Percentiles rank a stretch among this genome's conserved stretches.
phyloP scores from a whole-genome alignment of 1,284 basidiomycete genomes.

The Coniophora puteana region DNA sequence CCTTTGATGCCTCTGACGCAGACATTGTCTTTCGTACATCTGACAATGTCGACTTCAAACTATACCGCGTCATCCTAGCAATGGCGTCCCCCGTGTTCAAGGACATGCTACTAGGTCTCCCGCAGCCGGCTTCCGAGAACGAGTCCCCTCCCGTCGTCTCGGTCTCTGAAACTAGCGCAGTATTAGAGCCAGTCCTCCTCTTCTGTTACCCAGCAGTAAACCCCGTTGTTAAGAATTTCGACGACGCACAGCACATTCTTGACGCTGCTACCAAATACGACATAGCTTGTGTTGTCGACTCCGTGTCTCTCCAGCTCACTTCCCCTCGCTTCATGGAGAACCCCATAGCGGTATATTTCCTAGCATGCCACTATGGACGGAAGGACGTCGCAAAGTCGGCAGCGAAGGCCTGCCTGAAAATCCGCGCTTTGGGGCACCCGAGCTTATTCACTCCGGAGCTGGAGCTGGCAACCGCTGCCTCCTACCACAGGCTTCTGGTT shows the following conservation, averaged over 20 bases:
- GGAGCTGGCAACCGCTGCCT: conserved; percentile 11
- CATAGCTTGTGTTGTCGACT: conserved; percentile 13
- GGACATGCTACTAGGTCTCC: conserved; percentile 24
- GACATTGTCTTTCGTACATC: conserved; percentile 28
- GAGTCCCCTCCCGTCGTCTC: conserved; percentile 16
- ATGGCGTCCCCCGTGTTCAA: conserved; percentile 27
- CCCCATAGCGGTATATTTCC: conserved; percentile 14
- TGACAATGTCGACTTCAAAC: conserved; percentile 26
- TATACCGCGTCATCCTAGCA: conserved; percentile 28
- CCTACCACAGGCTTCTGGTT: conserved; percentile 10
- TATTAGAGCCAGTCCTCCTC: conserved; percentile 22
- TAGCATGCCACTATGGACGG: conserved; percentile 13
- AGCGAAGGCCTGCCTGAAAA: conserved; percentile 10
- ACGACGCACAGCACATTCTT: conserved; percentile 9
- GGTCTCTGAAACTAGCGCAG: conserved; percentile 24
- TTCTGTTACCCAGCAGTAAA: conserved; percentile 22
- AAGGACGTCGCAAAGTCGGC: conserved; percentile 9
- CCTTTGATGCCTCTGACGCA: conserved; percentile 29
- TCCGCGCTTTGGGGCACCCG: conserved; percentile 4
- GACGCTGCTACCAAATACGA: conserved; percentile 18
- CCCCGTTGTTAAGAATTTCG: conserved; percentile 1
- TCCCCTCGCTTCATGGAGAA: not conserved
- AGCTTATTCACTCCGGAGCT: conserved; percentile 10
- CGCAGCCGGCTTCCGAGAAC: conserved; percentile 21
- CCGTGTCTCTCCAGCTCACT: conserved; percentile 7